These are phyloP conservation scores for Vinca major DNA, from an alignment of 305 asterid genomes.

Conservation along the genomic window DNA sequence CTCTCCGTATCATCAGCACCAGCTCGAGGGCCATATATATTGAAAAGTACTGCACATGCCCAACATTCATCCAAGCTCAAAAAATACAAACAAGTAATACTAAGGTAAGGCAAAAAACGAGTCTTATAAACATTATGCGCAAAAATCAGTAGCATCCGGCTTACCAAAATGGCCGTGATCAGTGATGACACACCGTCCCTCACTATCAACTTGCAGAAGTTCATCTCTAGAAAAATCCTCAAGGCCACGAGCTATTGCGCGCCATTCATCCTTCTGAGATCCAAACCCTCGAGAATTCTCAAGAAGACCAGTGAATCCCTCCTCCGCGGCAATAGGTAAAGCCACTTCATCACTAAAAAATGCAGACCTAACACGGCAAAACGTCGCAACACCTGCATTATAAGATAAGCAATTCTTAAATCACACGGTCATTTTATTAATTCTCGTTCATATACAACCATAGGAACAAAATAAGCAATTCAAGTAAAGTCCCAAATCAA, in stretches of 20 bases:
- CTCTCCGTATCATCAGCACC: constrained; percentile 58
- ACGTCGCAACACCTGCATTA: constrained; percentile 78
- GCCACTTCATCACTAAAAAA: constrained; percentile 68
- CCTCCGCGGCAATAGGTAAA: constrained; percentile 78
- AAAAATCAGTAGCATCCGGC: constrained; percentile 12
- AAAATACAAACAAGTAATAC: not conserved
- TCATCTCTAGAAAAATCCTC: constrained; percentile 59
- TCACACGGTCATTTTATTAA: too few relatives aligned
- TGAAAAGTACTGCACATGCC: constrained; percentile 68
- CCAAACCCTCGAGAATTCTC: constrained; percentile 35
- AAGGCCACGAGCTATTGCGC: constrained; percentile 39
- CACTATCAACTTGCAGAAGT: constrained; percentile 70
- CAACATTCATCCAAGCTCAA: constrained; percentile 1
- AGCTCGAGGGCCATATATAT: constrained; percentile 91
- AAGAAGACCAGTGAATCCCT: constrained; percentile 80
- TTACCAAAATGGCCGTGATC: constrained; percentile 88
- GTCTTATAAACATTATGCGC: not conserved
- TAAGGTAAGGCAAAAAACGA: not conserved
- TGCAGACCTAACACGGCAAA: constrained; percentile 80
- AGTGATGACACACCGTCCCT: constrained; percentile 93
- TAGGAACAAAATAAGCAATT: not conserved
- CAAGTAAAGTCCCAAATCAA: not conserved
- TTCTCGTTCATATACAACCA: not conserved
- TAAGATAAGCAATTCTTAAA: not conserved
- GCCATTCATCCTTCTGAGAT: constrained; percentile 35